Evolutionary conservation across 208 protist species (phyloP), one percentile per base, ranked within the genome.

Genomic region (Trypanosoma brucei): DNA sequence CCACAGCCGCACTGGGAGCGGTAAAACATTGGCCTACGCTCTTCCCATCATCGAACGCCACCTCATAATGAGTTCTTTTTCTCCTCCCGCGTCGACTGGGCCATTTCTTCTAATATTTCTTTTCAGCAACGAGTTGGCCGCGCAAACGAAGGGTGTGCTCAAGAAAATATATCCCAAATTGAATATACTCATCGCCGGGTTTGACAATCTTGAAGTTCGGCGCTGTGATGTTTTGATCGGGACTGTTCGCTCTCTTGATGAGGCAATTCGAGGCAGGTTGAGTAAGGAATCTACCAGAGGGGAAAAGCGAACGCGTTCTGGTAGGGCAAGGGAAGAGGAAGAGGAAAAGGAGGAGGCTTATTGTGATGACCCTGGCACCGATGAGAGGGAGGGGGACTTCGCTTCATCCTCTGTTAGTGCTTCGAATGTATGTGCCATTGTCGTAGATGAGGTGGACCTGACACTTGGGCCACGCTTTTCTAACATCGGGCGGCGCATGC

Each of bases 11-110:
- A 98, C 95, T 35, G 95, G 95, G 56, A 94, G 80, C 64, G 97
- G 98, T 35, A 98, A 99, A 81, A 99, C 98, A 38, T 71, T 99
- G 0, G 97, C 97, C 13, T 99, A 99, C 78, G 85, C 99, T 8
- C 92, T 99, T 11, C 98, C 98, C 5, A 76, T 95, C 52, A 81
- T 97, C 51, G 85, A 94, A 70, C 81, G 90, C 4, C 84, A 92
- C 59, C 64, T 85, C 3, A 77, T 92, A 34, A 33, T 90, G 4
- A 81, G 87, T 65, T 63, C 57, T 31, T 44, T 65, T 13, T 46
- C 68, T 22, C 51, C 51, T 36, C 33, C 56, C 35, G 50, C 34
- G 3, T 34, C 50, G 4, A 48, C 37, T 3, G 83, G 79, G 1
- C 90, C 90, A 9, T 95, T 95, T 61, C 44, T 92, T 55, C 62